Conservation (phyloP, 1,139 yeast genomes). For the Suhomyces yuchorum region DNA sequence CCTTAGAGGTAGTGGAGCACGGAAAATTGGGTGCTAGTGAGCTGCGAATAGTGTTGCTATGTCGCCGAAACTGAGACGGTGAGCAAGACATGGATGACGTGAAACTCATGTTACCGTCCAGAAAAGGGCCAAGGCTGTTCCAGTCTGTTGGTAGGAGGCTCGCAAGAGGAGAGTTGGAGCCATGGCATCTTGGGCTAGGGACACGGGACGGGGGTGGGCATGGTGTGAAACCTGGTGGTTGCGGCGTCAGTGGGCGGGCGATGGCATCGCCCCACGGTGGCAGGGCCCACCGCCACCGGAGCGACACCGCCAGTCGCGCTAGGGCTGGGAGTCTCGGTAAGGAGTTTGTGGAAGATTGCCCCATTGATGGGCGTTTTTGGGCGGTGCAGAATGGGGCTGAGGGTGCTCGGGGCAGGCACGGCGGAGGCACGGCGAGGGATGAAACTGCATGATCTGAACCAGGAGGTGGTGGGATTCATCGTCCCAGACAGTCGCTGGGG, state of each 20-base stretch:
- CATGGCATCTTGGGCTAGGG: no score
- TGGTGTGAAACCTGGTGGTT: no score
- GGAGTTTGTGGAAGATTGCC: background rate
- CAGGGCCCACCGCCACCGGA: background rate
- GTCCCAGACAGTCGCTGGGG: no score
- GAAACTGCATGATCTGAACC: background rate
- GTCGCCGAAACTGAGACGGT: background rate
- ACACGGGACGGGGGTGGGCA: no score
- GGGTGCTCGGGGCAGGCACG: background rate
- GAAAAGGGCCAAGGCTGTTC: no score
- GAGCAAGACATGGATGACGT: no score
- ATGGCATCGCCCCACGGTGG: background rate
- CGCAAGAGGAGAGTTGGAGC: no score
- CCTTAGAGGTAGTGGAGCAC: no score
- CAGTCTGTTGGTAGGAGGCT: no score
- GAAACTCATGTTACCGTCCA: no score
- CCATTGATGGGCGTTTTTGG: background rate
- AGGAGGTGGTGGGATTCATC: background rate
- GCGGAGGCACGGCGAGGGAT: constrained; percentile 3
- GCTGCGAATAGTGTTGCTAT: background rate
- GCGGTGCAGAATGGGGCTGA: background rate
- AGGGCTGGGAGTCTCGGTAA: no score
- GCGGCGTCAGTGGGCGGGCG: no score
- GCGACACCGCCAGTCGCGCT: background rate
- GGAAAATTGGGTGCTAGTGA: background rate